Conservation (phyloP, 495 filamentous ascomycete species). For the Echria macrotheca region DNA sequence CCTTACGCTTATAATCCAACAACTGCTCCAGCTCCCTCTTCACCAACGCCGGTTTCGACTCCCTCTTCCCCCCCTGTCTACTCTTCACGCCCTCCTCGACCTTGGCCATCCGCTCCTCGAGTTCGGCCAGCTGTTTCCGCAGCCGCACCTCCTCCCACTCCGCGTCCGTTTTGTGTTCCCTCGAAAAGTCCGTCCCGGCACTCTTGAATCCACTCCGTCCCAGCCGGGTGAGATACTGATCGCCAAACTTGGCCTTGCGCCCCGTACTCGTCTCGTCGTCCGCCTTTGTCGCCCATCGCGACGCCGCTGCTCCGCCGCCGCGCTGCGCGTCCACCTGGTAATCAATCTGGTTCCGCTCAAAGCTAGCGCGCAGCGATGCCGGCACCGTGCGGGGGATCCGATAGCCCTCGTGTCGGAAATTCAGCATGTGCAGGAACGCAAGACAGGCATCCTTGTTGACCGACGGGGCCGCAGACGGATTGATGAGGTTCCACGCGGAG, state of each 20-base stretch:
- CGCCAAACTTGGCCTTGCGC: conserved; percentile 91
- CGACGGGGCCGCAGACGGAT: conserved; percentile 68
- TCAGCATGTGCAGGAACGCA: conserved; percentile 93
- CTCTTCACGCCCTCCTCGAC: conserved; percentile 55
- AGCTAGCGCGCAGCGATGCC: conserved; percentile 78
- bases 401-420: conserved; percentile 89
- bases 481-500: conserved; percentile 94
- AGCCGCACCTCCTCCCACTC: conserved; percentile 97
- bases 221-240: conserved; percentile 87
- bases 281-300: conserved; percentile 61
- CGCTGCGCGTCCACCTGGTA: conserved; percentile 82
- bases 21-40: conserved; percentile 91
- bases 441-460: conserved; percentile 94
- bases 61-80: conserved; percentile 45
- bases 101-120: conserved; percentile 76
- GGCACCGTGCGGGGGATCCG: conserved; percentile 92
- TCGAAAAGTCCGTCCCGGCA: conserved; percentile 74
- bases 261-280: conserved; percentile 75
- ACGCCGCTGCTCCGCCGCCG: conserved; percentile 32
- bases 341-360: conserved; percentile 91
- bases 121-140: conserved; percentile 80
- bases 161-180: conserved; percentile 57
- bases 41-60: conserved; percentile 73
- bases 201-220: conserved; percentile 73
- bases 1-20: conserved; percentile 69